Evolutionary conservation across 257 asterid species (phyloP).

Genomic region (Handroanthus guayacan): DNA sequence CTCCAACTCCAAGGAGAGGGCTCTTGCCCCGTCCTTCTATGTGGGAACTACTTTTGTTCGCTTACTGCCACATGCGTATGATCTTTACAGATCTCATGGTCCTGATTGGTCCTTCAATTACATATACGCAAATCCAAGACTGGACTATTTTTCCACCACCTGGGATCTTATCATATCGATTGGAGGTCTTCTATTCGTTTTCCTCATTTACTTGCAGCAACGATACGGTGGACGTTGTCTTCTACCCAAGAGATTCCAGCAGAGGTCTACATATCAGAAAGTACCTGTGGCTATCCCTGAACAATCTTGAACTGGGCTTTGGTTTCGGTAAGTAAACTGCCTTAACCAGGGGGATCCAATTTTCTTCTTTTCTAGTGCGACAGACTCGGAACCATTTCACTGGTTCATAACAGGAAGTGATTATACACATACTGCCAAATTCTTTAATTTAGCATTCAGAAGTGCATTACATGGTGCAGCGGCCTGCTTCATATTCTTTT

Average conservation of each 20-base stretch:
- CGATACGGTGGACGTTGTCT: constrained; percentile 72
- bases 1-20: constrained; percentile 56
- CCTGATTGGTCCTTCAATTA: constrained; percentile 55
- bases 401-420: constrained; percentile 27
- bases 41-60: constrained; percentile 76
- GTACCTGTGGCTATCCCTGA: constrained; percentile 62
- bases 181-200: constrained; percentile 59
- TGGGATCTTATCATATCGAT: constrained; percentile 77
- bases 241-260: constrained; percentile 64
- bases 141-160: constrained; percentile 79
- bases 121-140: constrained; percentile 80
- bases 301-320: constrained; percentile 16
- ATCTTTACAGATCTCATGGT: constrained; percentile 69
- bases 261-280: constrained; percentile 62
- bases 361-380: background rate
- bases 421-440: background rate
- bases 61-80: constrained; percentile 78
- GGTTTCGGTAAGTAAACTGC: background rate
- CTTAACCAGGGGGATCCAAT: background rate
- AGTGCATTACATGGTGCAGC: constrained; percentile 22
- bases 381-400: background rate
- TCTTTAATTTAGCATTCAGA: background rate
- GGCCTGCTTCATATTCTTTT: background rate
- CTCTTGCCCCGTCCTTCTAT: constrained; percentile 72
- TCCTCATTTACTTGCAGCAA: constrained; percentile 80